Percentiles rank a stretch among this genome's conserved stretches.
Conservation (phyloP, 805 yeast genomes). For the Tetrapisispora fleetii region DNA sequence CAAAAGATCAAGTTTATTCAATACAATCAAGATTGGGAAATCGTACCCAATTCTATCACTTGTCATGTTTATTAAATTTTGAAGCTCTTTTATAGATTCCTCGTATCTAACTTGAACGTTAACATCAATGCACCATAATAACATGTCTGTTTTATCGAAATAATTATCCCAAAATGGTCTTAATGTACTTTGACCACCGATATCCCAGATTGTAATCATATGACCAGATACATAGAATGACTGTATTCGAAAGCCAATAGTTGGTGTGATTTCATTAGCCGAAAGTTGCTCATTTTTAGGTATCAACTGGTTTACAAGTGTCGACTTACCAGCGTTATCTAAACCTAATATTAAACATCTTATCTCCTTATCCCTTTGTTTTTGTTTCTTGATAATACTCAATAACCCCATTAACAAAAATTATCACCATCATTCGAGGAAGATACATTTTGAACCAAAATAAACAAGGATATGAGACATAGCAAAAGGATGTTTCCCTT, state of each 20-base stretch:
- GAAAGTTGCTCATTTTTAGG: slow-evolving; percentile 30
- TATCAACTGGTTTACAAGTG: slow-evolving; percentile 56
- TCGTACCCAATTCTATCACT: slow-evolving; percentile 63
- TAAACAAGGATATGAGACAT: no score
- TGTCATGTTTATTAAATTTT: slow-evolving; percentile 45
- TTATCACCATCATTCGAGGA: no score
- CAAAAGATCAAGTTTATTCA: slow-evolving; percentile 67
- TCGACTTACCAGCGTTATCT: slow-evolving; percentile 88
- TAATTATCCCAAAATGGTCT: slow-evolving; percentile 92
- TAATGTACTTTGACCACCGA: slow-evolving; percentile 81
- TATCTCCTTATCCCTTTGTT: slow-evolving; percentile 67
- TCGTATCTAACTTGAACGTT: slow-evolving; percentile 44
- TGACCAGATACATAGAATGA: slow-evolving; percentile 31
- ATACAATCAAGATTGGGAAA: slow-evolving; percentile 41
- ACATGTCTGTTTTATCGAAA: slow-evolving; percentile 68
- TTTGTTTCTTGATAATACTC: slow-evolving; percentile 71
- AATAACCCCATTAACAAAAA: slow-evolving; percentile 61
- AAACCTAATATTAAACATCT: slow-evolving; percentile 72
- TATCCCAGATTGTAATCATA: slow-evolving; percentile 67
- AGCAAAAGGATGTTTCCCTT: no score
- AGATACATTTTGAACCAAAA: no score
- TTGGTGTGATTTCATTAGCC: slow-evolving; percentile 54
- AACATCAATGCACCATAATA: slow-evolving; percentile 82
- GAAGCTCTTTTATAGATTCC: slow-evolving; percentile 59
- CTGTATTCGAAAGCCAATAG: slow-evolving; percentile 80